Evolutionary conservation across 495 filamentous ascomycete genomes (phyloP).

Genomic region (Neurospora terricola): DNA sequence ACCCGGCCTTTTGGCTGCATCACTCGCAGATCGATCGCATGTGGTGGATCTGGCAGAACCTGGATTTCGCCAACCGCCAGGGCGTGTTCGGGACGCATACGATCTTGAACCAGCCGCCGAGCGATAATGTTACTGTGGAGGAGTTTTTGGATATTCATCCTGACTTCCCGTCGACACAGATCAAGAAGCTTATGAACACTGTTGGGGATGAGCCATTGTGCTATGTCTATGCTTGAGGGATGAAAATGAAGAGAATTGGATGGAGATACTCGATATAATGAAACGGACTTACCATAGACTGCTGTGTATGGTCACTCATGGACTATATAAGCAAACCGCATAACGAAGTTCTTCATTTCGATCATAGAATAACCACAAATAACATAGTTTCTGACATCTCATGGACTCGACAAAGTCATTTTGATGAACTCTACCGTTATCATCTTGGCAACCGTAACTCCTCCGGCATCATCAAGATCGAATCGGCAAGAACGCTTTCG

Average conservation of each 20-base stretch:
- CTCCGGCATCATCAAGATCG: too few species aligned
- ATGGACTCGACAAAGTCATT: too few species aligned
- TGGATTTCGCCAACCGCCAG: conserved; percentile 37
- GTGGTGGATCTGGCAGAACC: conserved; percentile 63
- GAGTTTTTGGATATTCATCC: conserved; percentile 11
- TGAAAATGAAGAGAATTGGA: neutral
- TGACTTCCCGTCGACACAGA: conserved; percentile 8
- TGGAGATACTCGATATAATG: neutral
- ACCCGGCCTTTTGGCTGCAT: conserved; percentile 61
- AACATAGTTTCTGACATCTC: too few species aligned
- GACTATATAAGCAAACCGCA: too few species aligned
- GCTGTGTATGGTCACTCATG: too few species aligned
- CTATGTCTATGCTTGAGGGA: conserved; percentile 15
- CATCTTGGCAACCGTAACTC: too few species aligned
- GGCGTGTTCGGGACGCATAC: conserved; percentile 12
- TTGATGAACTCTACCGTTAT: too few species aligned
- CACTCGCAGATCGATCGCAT: conserved; percentile 57
- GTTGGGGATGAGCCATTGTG: conserved; percentile 18
- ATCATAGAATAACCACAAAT: too few species aligned
- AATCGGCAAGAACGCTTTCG: neutral
- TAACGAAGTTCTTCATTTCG: too few species aligned
- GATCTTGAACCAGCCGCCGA: conserved; percentile 15
- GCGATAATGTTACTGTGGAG: conserved; percentile 18
- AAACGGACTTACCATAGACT: too few species aligned
- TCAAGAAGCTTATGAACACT: conserved; percentile 18